These are phyloP conservation scores for Microascus cirrosus DNA, from an alignment of 2,329 filamentous ascomycete species.

Conservation along the genomic window DNA sequence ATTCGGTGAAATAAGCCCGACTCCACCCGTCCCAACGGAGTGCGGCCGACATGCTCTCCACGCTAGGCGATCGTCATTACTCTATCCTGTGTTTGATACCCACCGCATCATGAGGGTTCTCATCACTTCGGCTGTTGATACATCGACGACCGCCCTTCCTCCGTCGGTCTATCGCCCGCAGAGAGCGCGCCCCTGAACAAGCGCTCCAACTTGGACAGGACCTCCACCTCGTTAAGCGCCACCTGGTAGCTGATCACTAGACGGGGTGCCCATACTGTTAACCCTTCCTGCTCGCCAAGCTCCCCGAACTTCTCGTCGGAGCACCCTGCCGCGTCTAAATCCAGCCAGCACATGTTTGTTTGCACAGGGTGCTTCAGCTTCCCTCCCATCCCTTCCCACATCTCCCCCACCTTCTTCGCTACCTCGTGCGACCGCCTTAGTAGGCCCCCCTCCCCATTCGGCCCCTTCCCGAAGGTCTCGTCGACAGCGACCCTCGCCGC, in stretches of 20 bases:
- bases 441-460: conserved; percentile 37
- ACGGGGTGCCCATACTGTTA: conserved; percentile 26
- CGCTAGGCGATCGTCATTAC: neutral
- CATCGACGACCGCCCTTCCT: conserved; percentile 8
- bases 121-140: conserved; percentile 5
- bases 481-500: conserved; percentile 58
- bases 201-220: conserved; percentile 42
- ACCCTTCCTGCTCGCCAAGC: conserved; percentile 27
- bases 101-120: neutral
- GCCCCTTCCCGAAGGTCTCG: conserved; percentile 27
- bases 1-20: too few species aligned
- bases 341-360: conserved; percentile 89
- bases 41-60: neutral
- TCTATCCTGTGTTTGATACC: neutral
- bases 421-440: conserved; percentile 48
- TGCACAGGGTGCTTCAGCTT: conserved; percentile 58
- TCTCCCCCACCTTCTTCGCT: conserved; percentile 52
- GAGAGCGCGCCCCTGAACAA: conserved; percentile 35
- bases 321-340: conserved; percentile 51
- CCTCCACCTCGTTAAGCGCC: conserved; percentile 45
- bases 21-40: too few species aligned
- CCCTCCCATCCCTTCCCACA: conserved; percentile 63
- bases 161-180: conserved; percentile 7
- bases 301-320: conserved; percentile 22
- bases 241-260: conserved; percentile 49